phyloP scores from a whole-genome alignment of 2,329 filamentous ascomycete genomes.

The Nemania diffusa region DNA sequence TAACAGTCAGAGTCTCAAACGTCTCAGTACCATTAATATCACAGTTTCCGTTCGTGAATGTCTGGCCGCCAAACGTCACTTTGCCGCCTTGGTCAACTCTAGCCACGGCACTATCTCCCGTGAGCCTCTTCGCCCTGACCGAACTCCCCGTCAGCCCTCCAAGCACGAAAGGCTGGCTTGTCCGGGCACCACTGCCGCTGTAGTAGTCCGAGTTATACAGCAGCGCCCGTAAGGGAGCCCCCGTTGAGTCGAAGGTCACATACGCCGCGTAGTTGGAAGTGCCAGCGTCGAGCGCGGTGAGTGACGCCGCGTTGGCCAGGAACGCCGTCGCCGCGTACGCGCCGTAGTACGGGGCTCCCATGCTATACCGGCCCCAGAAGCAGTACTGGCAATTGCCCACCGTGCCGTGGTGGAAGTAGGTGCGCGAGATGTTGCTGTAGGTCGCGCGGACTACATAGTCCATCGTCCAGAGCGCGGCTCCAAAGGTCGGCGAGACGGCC shows the following conservation, averaged over 20 bases:
- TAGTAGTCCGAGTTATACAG: conserved; percentile 60
- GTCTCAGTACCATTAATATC: conserved; percentile 53
- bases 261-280: conserved; percentile 57
- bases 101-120: conserved; percentile 55
- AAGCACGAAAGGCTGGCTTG: conserved; percentile 55
- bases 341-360: conserved; percentile 64
- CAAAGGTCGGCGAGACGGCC: conserved; percentile 57
- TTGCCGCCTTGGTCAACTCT: conserved; percentile 57
- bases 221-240: conserved; percentile 53
- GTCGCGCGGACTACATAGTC: conserved; percentile 56
- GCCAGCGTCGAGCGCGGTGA: conserved; percentile 59
- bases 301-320: conserved; percentile 55
- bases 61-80: conserved; percentile 58
- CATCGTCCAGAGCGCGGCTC: conserved; percentile 62
- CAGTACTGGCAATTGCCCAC: conserved; percentile 59
- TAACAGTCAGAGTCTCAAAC: conserved; percentile 51
- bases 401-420: conserved; percentile 64
- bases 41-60: conserved; percentile 59
- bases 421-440: conserved; percentile 52
- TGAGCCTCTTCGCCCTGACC: conserved; percentile 57
- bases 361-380: conserved; percentile 54
- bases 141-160: conserved; percentile 52
- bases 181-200: conserved; percentile 48
- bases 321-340: conserved; percentile 60
- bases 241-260: conserved; percentile 54